Conservation (phyloP, 176 grass and related monocot genomes). For the Oryza rufipogon region DNA sequence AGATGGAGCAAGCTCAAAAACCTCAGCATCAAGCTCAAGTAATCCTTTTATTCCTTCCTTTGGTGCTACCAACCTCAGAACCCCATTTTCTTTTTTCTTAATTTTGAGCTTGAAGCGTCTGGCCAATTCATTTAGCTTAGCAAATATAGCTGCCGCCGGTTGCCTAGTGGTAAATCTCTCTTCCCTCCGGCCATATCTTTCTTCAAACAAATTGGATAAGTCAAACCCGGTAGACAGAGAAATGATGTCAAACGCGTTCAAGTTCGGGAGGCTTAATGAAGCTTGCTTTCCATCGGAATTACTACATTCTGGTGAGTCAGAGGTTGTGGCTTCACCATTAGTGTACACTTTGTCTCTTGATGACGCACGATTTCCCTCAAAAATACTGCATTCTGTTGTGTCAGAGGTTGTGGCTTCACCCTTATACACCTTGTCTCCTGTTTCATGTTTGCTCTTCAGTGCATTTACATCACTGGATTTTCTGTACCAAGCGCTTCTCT, state of each 20-base stretch:
- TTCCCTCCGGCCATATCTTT: constrained; percentile 37
- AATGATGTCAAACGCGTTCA: constrained; percentile 78
- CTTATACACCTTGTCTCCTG: constrained; percentile 29
- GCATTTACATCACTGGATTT: constrained; percentile 28
- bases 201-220: constrained; percentile 61
- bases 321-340: constrained; percentile 33
- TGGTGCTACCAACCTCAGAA: constrained; percentile 48
- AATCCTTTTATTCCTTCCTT: constrained; percentile 66
- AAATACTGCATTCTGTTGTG: constrained; percentile 30
- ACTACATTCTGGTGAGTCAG: constrained; percentile 31
- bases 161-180: constrained; percentile 58
- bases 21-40: constrained; percentile 56
- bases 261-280: constrained; percentile 38
- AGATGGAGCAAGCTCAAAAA: constrained; percentile 60
- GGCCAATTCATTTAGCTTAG: constrained; percentile 58
- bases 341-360: constrained; percentile 23
- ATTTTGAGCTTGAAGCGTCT: constrained; percentile 54
- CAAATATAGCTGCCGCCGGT: constrained; percentile 47
- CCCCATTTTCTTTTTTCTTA: constrained; percentile 58
- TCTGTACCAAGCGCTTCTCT: constrained; percentile 49
- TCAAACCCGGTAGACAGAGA: constrained; percentile 67
- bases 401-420: constrained; percentile 37
- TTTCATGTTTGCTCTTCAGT: constrained; percentile 35
- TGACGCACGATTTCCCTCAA: constrained; percentile 14
- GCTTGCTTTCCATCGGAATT: constrained; percentile 23